These are phyloP conservation scores for Hyphodiscus sp. DNA, from an alignment of 2,329 filamentous ascomycete species.

Conservation along the genomic window DNA sequence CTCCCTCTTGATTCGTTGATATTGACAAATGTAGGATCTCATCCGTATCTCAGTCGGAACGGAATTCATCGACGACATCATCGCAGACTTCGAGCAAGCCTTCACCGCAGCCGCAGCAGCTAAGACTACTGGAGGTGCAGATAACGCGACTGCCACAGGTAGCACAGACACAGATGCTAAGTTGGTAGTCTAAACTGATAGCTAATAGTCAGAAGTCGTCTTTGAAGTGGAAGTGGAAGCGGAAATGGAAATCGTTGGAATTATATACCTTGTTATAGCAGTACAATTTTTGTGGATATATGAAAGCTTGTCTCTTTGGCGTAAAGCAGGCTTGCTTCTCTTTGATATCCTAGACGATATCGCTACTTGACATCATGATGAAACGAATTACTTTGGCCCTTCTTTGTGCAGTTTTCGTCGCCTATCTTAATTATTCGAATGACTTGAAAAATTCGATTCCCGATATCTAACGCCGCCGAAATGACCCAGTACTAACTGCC, in stretches of 20 bases:
- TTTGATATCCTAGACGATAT: background rate
- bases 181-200: conserved; percentile 20
- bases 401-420: too few relatives aligned
- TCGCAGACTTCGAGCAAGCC: conserved; percentile 88
- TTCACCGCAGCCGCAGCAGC: conserved; percentile 57
- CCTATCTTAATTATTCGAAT: too few relatives aligned
- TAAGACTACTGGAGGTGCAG: conserved; percentile 22
- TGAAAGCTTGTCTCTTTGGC: background rate
- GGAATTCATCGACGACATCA: conserved; percentile 96
- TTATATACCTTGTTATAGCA: background rate
- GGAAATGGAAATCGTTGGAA: too few relatives aligned
- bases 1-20: background rate
- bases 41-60: conserved; percentile 94
- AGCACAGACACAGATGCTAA: conserved; percentile 19
- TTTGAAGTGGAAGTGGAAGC: background rate
- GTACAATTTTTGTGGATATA: background rate
- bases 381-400: too few relatives aligned
- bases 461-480: too few relatives aligned
- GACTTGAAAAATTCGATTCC: too few relatives aligned
- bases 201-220: background rate
- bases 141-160: conserved; percentile 18
- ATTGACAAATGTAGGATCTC: conserved; percentile 52
- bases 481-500: too few relatives aligned
- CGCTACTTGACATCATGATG: too few relatives aligned
- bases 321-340: background rate